Conservation (phyloP, 192 early-diverging fungal species). For the Diversispora eburnea region DNA sequence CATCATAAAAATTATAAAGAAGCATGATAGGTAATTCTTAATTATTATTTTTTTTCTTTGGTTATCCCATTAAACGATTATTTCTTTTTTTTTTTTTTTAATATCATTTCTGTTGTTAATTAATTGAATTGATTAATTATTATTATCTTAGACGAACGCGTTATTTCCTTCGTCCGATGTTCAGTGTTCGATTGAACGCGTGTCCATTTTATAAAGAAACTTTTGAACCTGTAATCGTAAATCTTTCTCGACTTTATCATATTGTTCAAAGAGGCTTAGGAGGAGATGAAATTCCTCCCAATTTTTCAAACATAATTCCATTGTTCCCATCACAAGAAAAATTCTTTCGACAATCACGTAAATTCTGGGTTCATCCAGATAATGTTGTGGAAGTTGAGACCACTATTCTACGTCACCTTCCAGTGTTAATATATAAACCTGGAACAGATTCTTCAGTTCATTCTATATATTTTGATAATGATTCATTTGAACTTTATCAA, state of each 20-base stretch:
- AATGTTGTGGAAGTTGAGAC: conserved; percentile 94
- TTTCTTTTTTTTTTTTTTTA: not conserved
- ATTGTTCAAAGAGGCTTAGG: conserved; percentile 57
- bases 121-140: too few species aligned
- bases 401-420: conserved; percentile 83
- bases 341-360: conserved; percentile 81
- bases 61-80: not conserved
- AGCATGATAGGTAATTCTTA: conserved; percentile 75
- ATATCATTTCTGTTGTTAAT: not conserved
- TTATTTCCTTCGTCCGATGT: conserved; percentile 73
- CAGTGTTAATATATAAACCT: conserved; percentile 84
- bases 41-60: conserved; percentile 1
- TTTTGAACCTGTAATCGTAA: conserved; percentile 80
- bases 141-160: conserved; percentile 38
- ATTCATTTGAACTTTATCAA: conserved; percentile 81
- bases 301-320: conserved; percentile 21
- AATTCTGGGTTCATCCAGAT: conserved; percentile 96
- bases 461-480: conserved; percentile 92
- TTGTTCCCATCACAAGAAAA: conserved; percentile 35
- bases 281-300: conserved; percentile 28
- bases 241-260: conserved; percentile 77
- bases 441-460: conserved; percentile 88
- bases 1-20: conserved; percentile 93
- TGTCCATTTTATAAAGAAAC: conserved; percentile 82
- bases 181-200: conserved; percentile 76